Evolutionary conservation across 2,329 filamentous ascomycete genomes (phyloP).

Genomic region (Setomelanomma holmii): DNA sequence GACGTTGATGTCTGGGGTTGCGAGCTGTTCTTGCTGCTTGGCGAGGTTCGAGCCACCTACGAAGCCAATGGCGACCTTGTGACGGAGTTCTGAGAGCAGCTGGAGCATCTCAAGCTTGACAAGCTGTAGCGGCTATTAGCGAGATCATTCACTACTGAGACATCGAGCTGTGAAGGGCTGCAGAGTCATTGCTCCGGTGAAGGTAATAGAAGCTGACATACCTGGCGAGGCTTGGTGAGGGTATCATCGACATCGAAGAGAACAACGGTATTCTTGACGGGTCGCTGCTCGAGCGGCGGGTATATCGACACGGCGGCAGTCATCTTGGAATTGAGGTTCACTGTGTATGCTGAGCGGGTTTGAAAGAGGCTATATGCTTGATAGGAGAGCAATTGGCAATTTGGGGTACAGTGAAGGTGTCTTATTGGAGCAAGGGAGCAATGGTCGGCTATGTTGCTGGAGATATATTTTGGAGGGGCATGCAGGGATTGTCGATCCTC

Average conservation of each 20-base stretch:
- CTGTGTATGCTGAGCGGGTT: neutral
- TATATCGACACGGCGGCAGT: conserved; percentile 59
- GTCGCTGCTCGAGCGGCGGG: conserved; percentile 81
- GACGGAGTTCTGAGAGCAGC: conserved; percentile 78
- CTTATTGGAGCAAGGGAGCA: conserved; percentile 15
- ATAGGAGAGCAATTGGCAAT: neutral
- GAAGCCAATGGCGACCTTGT: conserved; percentile 88
- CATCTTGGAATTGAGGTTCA: conserved; percentile 32
- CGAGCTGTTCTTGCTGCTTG: conserved; percentile 97
- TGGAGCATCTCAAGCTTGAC: conserved; percentile 83
- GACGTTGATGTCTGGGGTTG: conserved; percentile 69
- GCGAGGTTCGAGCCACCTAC: conserved; percentile 90
- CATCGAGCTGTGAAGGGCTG: neutral
- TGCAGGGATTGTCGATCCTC: conserved; percentile 28
- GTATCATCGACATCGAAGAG: conserved; percentile 98
- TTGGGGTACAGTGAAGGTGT: neutral
- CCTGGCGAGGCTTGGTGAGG: conserved; percentile 80
- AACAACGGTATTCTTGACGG: conserved; percentile 89
- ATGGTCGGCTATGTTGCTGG: conserved; percentile 9
- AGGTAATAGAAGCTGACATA: conserved; percentile 45
- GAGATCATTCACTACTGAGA: neutral
- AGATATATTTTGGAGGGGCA: conserved; percentile 28
- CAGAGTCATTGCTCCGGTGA: neutral
- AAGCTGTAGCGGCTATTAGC: conserved; percentile 53
- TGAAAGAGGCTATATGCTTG: neutral